Conservation (phyloP, 2,329 filamentous ascomycete species). For the Colletotrichum acutatum region DNA sequence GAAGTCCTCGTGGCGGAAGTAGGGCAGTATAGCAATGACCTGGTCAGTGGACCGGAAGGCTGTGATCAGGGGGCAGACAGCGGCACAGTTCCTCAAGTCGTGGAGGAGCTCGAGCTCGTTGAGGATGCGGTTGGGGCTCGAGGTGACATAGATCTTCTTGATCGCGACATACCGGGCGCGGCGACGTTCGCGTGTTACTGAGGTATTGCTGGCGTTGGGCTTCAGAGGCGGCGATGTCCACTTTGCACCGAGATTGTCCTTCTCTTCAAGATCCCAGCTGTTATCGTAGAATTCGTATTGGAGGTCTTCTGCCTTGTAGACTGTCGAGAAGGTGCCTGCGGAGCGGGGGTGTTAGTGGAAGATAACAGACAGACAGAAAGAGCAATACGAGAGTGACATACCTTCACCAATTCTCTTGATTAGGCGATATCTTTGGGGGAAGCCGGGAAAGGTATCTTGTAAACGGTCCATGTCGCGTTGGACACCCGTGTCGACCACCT, state of each 20-base stretch:
- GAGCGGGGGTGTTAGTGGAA: neutral
- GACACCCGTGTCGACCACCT: slow-evolving; percentile 73
- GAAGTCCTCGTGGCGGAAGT: slow-evolving; percentile 96
- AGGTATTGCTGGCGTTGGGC: slow-evolving; percentile 53
- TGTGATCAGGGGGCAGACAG: slow-evolving; percentile 95
- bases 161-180: slow-evolving; percentile 86
- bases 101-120: slow-evolving; percentile 96
- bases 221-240: slow-evolving; percentile 78
- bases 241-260: slow-evolving; percentile 66
- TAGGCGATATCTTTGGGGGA: slow-evolving; percentile 84
- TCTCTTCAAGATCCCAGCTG: slow-evolving; percentile 81
- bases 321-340: slow-evolving; percentile 94
- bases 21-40: slow-evolving; percentile 93
- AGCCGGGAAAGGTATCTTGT: slow-evolving; percentile 83
- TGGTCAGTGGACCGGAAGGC: slow-evolving; percentile 96
- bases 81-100: slow-evolving; percentile 83
- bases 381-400: slow-evolving; percentile 49
- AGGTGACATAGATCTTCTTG: slow-evolving; percentile 99
- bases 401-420: slow-evolving; percentile 98
- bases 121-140: slow-evolving; percentile 89
- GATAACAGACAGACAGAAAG: neutral
- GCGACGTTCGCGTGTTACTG: slow-evolving; percentile 32
- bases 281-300: slow-evolving; percentile 86
- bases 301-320: slow-evolving; percentile 97
- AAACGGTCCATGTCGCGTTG: slow-evolving; percentile 89